Evolutionary conservation across 306 rosid genomes (phyloP), one percentile per base, ranked within the genome.

Genomic region (Crataegus laevigata): DNA sequence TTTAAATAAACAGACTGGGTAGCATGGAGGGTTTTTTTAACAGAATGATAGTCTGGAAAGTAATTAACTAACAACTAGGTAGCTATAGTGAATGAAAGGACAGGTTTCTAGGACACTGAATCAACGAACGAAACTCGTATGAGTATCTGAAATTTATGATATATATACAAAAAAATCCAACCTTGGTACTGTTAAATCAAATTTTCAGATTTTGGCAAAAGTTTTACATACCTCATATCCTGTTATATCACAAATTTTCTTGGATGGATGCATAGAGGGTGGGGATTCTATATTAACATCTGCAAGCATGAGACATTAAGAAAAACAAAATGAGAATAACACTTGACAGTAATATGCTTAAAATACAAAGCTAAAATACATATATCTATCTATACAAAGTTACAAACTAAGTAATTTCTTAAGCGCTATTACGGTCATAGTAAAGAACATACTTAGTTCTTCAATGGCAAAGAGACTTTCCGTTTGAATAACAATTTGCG

Each of bases 261-360:
- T 89, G 94, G 94, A 88, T 13, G 98, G 98, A 81, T 89, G 98
- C 89, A 89, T 86, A 43, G 98, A 88, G 6, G 98, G 98, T 1
- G 94, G 96, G 24, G 97, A 85, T 84, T 91, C 96, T 70, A 94
- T 89, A 74, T 90, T 91, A 50, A 86, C 89, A 83, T 94, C 97
- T 94, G 85, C 85, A 86, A 69, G 75, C 47, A 79, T 29, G 57
- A 17, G 68, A 43, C 24, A 76, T 59, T 58, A 42, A 32, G 45
- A 15, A 58, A 74, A 9, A 38, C 9, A 42, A 5, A 11, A 4
- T 6, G 22, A 54, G 15, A 71, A 5, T 2, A 26, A 11, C 11
- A 26, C 74, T 29, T 11, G 14, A 19, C 18, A 52, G 32, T 22
- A 22, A 13, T 8, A 71, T 32, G 63, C 75, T 71, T 21, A 71